phyloP scores from a whole-genome alignment of 2,329 filamentous ascomycete species.

The Verticillium nubilum region DNA sequence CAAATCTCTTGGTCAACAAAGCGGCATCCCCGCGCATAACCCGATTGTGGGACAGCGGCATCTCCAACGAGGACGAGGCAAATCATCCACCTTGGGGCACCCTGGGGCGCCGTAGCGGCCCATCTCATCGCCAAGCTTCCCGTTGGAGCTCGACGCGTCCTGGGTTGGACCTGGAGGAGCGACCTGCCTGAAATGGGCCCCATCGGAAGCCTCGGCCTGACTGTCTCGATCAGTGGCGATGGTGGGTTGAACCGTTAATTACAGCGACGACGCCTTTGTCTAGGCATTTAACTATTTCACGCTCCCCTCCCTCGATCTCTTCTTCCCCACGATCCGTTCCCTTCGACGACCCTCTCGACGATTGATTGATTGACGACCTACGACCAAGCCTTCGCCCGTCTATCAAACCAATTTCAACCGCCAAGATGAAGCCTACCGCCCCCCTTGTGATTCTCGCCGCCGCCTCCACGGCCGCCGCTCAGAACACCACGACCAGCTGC shows the following conservation, averaged over 20 bases:
- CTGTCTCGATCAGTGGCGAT: background rate
- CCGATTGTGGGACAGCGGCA: background rate
- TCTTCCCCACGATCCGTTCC: background rate
- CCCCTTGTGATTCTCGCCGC: conserved; percentile 12
- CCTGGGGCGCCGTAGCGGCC: background rate
- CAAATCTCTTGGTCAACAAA: background rate
- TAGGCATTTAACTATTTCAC: background rate
- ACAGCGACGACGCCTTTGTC: background rate
- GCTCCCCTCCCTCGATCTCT: background rate
- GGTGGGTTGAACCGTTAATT: background rate
- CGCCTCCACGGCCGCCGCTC: conserved; percentile 17
- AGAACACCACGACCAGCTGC: conserved; percentile 20
- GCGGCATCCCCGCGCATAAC: background rate
- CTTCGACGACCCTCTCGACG: background rate
- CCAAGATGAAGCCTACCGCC: conserved; percentile 3
- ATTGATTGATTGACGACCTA: background rate
- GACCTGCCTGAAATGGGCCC: background rate
- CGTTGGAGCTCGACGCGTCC: background rate
- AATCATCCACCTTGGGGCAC: background rate
- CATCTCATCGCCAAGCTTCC: background rate
- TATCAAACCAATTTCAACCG: background rate
- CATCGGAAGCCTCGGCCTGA: background rate
- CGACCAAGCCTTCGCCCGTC: background rate
- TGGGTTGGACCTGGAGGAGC: background rate
- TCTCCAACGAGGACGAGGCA: background rate